Conservation (phyloP, 1,284 basidiomycete genomes). For the Lignosus rhinocerotis region DNA sequence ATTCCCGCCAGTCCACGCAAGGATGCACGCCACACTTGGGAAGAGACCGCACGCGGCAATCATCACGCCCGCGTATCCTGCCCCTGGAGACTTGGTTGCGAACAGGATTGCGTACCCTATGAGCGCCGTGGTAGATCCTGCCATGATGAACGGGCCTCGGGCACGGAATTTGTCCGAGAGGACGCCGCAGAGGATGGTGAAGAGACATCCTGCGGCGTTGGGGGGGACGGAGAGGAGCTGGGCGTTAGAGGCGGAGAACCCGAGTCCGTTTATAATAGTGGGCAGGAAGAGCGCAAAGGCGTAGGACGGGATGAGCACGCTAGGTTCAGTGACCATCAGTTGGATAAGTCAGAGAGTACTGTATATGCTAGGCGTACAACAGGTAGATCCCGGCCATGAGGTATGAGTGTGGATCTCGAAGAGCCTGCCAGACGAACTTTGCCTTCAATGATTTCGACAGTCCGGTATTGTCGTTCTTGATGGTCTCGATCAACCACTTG, state of each 20-base stretch:
- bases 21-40: slow-evolving; percentile 56
- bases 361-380: slow-evolving; percentile 9
- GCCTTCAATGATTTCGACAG: slow-evolving; percentile 24
- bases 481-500: slow-evolving; percentile 33
- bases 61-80: slow-evolving; percentile 62
- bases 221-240: slow-evolving; percentile 29
- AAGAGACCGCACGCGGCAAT: slow-evolving; percentile 62
- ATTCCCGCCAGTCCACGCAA: slow-evolving; percentile 69
- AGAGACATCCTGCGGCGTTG: slow-evolving; percentile 16
- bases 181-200: slow-evolving; percentile 13
- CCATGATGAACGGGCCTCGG: slow-evolving; percentile 59
- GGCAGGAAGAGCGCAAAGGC: slow-evolving; percentile 25
- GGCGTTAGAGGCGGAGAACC: slow-evolving; percentile 27
- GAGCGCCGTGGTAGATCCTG: slow-evolving; percentile 50
- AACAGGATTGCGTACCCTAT: slow-evolving; percentile 64
- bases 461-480: slow-evolving; percentile 26
- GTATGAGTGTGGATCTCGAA: slow-evolving; percentile 40
- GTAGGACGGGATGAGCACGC: slow-evolving; percentile 16
- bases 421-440: slow-evolving; percentile 27
- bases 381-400: slow-evolving; percentile 34
- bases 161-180: slow-evolving; percentile 11
- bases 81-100: slow-evolving; percentile 44
- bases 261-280: slow-evolving; percentile 35
- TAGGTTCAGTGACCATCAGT: slow-evolving; percentile 29
- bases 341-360: not conserved